Base-by-base conservation (phyloP, 345 rosid genomes). In the Corchorus capsularis region DNA sequence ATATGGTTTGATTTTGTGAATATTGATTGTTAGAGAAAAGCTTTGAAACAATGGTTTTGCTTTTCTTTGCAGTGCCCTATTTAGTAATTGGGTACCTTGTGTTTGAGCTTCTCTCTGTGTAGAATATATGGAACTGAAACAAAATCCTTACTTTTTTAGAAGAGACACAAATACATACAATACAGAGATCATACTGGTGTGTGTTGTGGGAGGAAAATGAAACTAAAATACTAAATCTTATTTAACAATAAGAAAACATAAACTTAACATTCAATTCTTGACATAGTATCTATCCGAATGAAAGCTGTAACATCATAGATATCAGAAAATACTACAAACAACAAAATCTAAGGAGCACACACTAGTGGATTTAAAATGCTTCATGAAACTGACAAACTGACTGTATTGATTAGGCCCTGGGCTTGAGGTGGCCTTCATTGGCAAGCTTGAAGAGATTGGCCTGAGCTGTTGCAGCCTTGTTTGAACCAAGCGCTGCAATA, bases 381-480 rank as follows among this genome's bases (percentile, higher is more conserved):
- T 53, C 17, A 70, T 34, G 27, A 69, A 53, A 70, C 73, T 53
- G 62, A 53, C 56, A 53, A 5, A 69, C 59, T 16, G 53, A 53
- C 17, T 46, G 74, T 37, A 10, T 53, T 54, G 37, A 37, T 87
- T 83, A 89, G 79, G 75, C 54, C 80, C 80, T 79, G 13, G 86
- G 91, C 87, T 88, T 89, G 84, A 85, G 84, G 46, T 75, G 91
- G 65, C 94, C 98, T 81, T 96, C 96, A 77, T 96, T 96, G 35
- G 98, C 98, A 52, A 91, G 89, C 91, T 86, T 89, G 90, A 96
- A 96, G 78, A 93, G 75, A 14, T 52, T 86, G 7, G 95, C 99
- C 79, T 91, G 98, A 55, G 91, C 82, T n/a, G 84, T 82, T 17
- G 98, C 99, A 55, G 96, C 92, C 35, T 71, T 80, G 85, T 83